These are phyloP conservation scores for Globisporangium nunn DNA, from an alignment of 352 stramenopile species.

Conservation along the genomic window DNA sequence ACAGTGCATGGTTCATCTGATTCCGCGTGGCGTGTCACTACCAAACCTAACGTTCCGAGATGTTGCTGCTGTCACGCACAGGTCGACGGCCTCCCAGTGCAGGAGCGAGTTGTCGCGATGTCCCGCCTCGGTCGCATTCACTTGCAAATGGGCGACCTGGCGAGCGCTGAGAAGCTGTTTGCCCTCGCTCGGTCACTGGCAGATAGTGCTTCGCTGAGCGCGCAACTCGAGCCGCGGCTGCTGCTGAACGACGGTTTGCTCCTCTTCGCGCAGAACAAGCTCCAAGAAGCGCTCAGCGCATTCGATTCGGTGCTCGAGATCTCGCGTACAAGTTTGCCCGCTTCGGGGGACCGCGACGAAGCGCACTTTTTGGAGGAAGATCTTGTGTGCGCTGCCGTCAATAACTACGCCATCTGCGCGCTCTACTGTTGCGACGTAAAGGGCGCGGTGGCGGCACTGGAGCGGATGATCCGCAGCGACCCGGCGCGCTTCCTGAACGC, in stretches of 20 bases:
- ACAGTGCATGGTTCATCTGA: neutral
- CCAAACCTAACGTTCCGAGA: neutral
- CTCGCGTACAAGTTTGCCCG: neutral
- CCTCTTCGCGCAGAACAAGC: conserved; percentile 71
- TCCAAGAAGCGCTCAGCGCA: conserved; percentile 66
- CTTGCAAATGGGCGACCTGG: conserved; percentile 69
- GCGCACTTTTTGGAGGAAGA: conserved; percentile 58
- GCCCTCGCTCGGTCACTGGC: conserved; percentile 27
- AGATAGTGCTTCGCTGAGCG: conserved; percentile 14
- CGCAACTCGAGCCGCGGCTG: conserved; percentile 40
- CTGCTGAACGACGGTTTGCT: conserved; percentile 71
- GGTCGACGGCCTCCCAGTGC: conserved; percentile 26
- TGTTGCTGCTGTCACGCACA: conserved; percentile 1
- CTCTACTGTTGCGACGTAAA: conserved; percentile 80
- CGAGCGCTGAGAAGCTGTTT: conserved; percentile 51
- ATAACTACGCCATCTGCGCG: conserved; percentile 78
- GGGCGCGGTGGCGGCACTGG: conserved; percentile 53
- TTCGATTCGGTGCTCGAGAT: conserved; percentile 58
- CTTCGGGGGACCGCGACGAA: conserved; percentile 16
- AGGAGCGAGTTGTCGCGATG: conserved; percentile 40
- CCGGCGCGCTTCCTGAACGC: conserved; percentile 62
- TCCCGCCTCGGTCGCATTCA: conserved; percentile 65
- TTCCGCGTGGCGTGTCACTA: neutral
- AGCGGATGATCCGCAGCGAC: conserved; percentile 64
- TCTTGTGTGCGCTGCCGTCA: conserved; percentile 60